Percentiles rank a stretch among this genome's conserved stretches.
Conservation (phyloP, 345 rosid genomes). For the Brassica rapa region DNA sequence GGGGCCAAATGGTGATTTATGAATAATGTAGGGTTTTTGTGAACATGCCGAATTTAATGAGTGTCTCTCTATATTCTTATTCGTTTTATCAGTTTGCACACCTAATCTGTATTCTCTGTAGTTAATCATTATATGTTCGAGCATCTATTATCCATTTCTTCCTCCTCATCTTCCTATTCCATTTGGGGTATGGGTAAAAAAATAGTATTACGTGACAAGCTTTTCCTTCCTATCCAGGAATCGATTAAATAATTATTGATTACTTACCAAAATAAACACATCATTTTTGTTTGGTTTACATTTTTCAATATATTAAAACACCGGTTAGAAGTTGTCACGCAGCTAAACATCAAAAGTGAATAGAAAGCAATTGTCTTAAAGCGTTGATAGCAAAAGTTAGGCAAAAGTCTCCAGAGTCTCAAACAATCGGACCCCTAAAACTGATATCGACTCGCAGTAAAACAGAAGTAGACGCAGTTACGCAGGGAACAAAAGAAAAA, state of each 20-base stretch:
- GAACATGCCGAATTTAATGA: not conserved
- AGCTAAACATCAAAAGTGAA: no score
- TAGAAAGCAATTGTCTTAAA: no score
- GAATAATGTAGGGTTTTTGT: not conserved
- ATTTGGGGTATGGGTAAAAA: no score
- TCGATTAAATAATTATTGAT: no score
- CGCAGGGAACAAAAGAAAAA: not conserved
- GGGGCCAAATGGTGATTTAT: not conserved
- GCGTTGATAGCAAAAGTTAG: no score
- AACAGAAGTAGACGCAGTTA: not conserved
- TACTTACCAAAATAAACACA: no score
- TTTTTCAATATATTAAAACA: no score
- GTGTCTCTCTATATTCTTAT: not conserved
- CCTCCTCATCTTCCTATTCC: not conserved
- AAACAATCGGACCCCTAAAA: not conserved
- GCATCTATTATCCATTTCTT: not conserved
- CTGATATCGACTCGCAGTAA: not conserved
- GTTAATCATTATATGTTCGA: not conserved
- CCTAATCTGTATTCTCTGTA: not conserved
- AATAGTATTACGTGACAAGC: no score
- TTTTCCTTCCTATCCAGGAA: no score
- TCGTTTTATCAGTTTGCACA: not conserved
- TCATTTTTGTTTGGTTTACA: no score
- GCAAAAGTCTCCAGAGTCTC: no score
- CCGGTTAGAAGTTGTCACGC: no score